Evolutionary conservation across 305 asterid genomes (phyloP).

Genomic region (Fraxinus floribunda): DNA sequence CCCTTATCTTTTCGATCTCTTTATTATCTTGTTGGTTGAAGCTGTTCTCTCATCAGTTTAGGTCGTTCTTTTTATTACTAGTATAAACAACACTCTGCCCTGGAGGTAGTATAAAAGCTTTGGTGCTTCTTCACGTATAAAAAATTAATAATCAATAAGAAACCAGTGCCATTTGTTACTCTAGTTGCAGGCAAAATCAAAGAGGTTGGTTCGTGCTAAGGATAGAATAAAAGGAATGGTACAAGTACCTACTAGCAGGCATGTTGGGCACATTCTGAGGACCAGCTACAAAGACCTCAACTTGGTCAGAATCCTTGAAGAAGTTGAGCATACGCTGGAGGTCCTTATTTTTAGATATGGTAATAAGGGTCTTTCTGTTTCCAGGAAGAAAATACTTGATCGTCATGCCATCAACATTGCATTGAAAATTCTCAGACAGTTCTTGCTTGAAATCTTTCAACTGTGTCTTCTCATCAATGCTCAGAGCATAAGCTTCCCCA

Average conservation of each 20-base stretch:
- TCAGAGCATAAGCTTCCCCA: slow-evolving; percentile 92
- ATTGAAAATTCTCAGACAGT: slow-evolving; percentile 74
- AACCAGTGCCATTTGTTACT: background rate
- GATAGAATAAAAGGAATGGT: background rate
- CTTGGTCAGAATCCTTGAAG: slow-evolving; percentile 85
- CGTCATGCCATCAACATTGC: slow-evolving; percentile 52
- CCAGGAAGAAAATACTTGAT: slow-evolving; percentile 93
- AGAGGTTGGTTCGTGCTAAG: background rate
- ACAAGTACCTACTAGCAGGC: slow-evolving; percentile 84
- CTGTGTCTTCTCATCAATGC: slow-evolving; percentile 66
- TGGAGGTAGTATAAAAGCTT: background rate
- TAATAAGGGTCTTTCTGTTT: slow-evolving; percentile 83
- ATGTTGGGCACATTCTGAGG: slow-evolving; percentile 55
- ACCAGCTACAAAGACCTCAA: slow-evolving; percentile 74
- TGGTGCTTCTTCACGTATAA: background rate
- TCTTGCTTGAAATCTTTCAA: slow-evolving; percentile 80
- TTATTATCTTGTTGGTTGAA: background rate
- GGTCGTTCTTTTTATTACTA: background rate
- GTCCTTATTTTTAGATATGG: slow-evolving; percentile 88
- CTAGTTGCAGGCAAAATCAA: background rate
- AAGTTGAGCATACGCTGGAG: slow-evolving; percentile 90
- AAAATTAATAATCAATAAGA: background rate
- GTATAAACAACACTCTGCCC: background rate
- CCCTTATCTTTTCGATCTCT: background rate
- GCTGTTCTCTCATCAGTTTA: background rate